phyloP scores from a whole-genome alignment of 169 alveolate species.

The Babesia bigemina region DNA sequence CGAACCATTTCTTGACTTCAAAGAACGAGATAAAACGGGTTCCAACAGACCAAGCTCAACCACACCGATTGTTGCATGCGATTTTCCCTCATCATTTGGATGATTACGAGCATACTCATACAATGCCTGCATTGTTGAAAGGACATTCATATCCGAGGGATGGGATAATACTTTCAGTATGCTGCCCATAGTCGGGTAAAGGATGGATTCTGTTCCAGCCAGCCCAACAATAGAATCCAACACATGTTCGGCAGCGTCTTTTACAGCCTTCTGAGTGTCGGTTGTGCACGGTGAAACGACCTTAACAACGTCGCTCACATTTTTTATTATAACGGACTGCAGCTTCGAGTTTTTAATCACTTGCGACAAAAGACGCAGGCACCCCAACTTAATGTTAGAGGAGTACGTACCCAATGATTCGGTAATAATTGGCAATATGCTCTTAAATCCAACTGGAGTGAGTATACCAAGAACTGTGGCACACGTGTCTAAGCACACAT shows the following conservation, averaged over 20 bases:
- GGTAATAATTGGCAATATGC: conserved; percentile 6
- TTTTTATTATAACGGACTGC: conserved; percentile 19
- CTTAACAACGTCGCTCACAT: conserved; percentile 31
- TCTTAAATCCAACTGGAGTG: conserved; percentile 35
- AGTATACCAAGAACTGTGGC: conserved; percentile 4
- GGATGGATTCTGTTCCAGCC: conserved; percentile 13
- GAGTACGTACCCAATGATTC: conserved; percentile 14
- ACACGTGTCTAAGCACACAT: conserved; percentile 3
- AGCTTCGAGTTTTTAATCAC: conserved; percentile 19
- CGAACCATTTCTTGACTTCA: conserved; percentile 33
- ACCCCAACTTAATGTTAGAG: conserved; percentile 20
- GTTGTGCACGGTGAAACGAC: conserved; percentile 42
- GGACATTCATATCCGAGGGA: conserved; percentile 32
- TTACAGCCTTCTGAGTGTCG: conserved; percentile 39
- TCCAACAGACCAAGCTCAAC: conserved; percentile 52
- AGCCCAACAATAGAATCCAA: conserved; percentile 40
- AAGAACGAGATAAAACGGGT: conserved; percentile 38
- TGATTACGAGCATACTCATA: conserved; percentile 5
- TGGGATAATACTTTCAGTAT: conserved; percentile 34
- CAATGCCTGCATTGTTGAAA: conserved; percentile 33
- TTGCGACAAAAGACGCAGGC: conserved; percentile 26
- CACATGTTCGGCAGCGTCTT: conserved; percentile 33
- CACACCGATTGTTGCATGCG: conserved; percentile 8
- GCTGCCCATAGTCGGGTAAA: conserved; percentile 34
- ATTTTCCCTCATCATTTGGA: background rate